Evolutionary conservation across 768 basidiomycete genomes (phyloP).

Genomic region (Coprinopsis strossmayeri): DNA sequence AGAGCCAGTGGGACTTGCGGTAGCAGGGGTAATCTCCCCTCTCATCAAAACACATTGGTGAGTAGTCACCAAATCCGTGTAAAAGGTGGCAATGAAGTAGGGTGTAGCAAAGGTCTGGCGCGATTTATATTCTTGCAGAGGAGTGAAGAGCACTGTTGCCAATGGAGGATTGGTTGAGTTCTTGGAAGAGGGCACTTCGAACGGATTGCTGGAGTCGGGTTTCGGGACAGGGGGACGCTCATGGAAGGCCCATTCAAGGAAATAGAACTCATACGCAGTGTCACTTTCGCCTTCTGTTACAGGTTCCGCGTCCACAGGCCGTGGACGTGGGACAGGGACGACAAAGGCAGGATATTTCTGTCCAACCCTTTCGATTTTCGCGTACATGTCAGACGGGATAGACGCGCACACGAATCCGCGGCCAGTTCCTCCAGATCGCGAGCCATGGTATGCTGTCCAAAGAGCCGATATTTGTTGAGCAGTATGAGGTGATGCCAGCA

Average conservation of each 20-base stretch:
- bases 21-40: slow-evolving; percentile 82
- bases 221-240: slow-evolving; percentile 54
- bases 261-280: slow-evolving; percentile 71
- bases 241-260: slow-evolving; percentile 88
- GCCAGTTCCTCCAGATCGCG: slow-evolving; percentile 73
- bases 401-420: slow-evolving; percentile 83
- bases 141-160: slow-evolving; percentile 86
- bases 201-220: slow-evolving; percentile 37
- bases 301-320: slow-evolving; percentile 15
- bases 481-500: slow-evolving; percentile 64
- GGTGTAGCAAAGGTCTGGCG: slow-evolving; percentile 84
- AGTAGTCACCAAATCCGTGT: slow-evolving; percentile 77
- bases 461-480: slow-evolving; percentile 69
- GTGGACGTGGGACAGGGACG: slow-evolving; percentile 65
- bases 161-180: slow-evolving; percentile 37
- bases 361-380: slow-evolving; percentile 58
- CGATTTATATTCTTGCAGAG: slow-evolving; percentile 88
- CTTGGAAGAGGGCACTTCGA: slow-evolving; percentile 28
- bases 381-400: slow-evolving; percentile 67
- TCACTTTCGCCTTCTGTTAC: slow-evolving; percentile 25
- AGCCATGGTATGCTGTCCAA: slow-evolving; percentile 87
- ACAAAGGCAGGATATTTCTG: slow-evolving; percentile 73
- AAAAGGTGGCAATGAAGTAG: slow-evolving; percentile 84
- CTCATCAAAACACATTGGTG: slow-evolving; percentile 83
- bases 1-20: slow-evolving; percentile 28